Evolutionary conservation across 352 stramenopile genomes (phyloP).

Genomic region (Globisporangium paroecandrum): DNA sequence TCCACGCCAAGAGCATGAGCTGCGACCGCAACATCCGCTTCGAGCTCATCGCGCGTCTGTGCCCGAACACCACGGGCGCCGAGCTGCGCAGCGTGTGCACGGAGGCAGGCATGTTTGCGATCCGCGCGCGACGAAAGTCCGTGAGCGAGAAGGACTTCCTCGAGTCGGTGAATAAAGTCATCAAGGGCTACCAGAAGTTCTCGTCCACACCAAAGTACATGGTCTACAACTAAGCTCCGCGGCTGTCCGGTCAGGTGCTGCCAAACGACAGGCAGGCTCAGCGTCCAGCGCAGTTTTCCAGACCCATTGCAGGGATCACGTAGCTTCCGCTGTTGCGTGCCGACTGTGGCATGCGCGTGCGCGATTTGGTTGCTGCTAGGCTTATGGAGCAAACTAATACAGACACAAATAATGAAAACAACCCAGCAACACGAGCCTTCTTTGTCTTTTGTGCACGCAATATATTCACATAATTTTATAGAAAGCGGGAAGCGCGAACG

Average conservation of each 20-base stretch:
- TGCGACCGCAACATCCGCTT: slow-evolving; percentile 98
- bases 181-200: slow-evolving; percentile 99
- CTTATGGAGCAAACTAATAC: slow-evolving; percentile 5
- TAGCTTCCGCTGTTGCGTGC: not conserved
- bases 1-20: slow-evolving; percentile 99
- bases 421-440: not conserved
- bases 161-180: slow-evolving; percentile 99
- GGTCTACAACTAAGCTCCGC: slow-evolving; percentile 92
- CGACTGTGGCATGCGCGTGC: not conserved
- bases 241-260: not conserved
- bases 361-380: not conserved
- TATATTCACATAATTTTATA: slow-evolving; percentile 22
- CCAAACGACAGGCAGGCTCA: not conserved
- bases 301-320: not conserved
- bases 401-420: slow-evolving; percentile 2
- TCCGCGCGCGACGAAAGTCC: slow-evolving; percentile 97
- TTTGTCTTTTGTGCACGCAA: slow-evolving; percentile 5
- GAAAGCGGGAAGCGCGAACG: not conserved
- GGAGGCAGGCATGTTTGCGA: slow-evolving; percentile 98
- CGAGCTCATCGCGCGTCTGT: slow-evolving; percentile 97
- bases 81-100: slow-evolving; percentile 98
- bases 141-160: slow-evolving; percentile 99
- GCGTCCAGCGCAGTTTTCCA: not conserved
- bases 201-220: slow-evolving; percentile 99
- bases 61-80: slow-evolving; percentile 98